phyloP scores from a whole-genome alignment of 129 eudicot species.

The Chrysanthemum makinoi region DNA sequence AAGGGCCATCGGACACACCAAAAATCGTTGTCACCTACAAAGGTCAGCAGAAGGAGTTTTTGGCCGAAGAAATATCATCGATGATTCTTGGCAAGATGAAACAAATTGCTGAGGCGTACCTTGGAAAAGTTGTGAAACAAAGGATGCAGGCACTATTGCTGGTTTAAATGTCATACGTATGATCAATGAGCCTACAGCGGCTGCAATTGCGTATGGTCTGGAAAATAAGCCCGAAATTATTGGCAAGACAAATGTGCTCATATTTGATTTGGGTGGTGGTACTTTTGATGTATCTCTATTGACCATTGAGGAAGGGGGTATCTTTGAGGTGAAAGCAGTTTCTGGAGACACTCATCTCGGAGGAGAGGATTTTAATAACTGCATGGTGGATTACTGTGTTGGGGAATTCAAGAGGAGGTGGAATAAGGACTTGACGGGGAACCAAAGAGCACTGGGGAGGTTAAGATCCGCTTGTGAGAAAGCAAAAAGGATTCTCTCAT shows the following conservation, averaged over 20 bases:
- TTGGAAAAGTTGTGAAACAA: slow-evolving; percentile 18
- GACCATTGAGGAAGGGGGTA: slow-evolving; percentile 13
- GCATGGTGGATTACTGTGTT: slow-evolving; percentile 27
- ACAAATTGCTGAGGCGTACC: slow-evolving; percentile 19
- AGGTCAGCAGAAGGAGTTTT: slow-evolving; percentile 22
- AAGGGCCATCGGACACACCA: slow-evolving; percentile 16
- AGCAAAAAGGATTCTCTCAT: slow-evolving; percentile 28
- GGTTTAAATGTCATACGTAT: slow-evolving; percentile 20
- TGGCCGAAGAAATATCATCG: slow-evolving; percentile 34
- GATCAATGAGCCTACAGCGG: slow-evolving; percentile 40
- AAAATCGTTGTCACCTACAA: slow-evolving; percentile 23
- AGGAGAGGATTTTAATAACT: slow-evolving; percentile 22
- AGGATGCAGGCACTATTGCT: slow-evolving; percentile 21
- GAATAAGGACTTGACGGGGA: slow-evolving; percentile 16
- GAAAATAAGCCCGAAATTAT: slow-evolving; percentile 15
- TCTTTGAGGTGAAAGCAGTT: slow-evolving; percentile 27
- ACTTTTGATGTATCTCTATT: slow-evolving; percentile 24
- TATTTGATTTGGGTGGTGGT: slow-evolving; percentile 32
- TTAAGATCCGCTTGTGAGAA: slow-evolving; percentile 29
- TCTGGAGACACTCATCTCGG: slow-evolving; percentile 29
- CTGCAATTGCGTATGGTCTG: slow-evolving; percentile 24
- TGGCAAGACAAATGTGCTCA: slow-evolving; percentile 23
- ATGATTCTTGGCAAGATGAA: slow-evolving; percentile 30
- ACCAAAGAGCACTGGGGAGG: slow-evolving; percentile 28
- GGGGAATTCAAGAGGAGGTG: slow-evolving; percentile 21